Conservation (phyloP, 345 rosid genomes). For the Eucalyptus decipiens region DNA sequence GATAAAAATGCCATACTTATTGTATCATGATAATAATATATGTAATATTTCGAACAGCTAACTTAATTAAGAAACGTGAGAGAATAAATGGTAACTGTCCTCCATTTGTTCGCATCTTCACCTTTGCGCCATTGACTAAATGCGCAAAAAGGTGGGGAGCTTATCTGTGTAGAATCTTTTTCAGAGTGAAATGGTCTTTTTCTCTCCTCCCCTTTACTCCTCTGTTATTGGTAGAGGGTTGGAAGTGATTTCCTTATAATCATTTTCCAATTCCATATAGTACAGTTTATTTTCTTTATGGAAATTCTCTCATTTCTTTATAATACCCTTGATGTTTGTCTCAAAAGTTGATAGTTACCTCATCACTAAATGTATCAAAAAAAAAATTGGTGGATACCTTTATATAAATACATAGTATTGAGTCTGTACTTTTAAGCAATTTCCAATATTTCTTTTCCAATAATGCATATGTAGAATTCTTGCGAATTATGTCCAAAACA, state of each 20-base stretch:
- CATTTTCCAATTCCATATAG: neutral
- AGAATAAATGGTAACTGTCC: neutral
- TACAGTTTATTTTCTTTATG: neutral
- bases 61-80: neutral
- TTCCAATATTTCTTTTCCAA: neutral
- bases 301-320: neutral
- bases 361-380: neutral
- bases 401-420: neutral
- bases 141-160: neutral
- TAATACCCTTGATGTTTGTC: neutral
- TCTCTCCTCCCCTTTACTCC: neutral
- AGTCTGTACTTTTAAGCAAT: neutral
- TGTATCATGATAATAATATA: neutral
- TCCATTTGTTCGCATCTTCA: neutral
- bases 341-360: neutral
- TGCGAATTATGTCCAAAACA: neutral
- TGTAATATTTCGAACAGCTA: neutral
- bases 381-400: neutral
- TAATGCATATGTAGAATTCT: neutral
- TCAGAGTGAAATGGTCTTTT: neutral
- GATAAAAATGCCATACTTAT: neutral
- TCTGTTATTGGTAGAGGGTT: neutral
- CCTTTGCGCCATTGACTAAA: neutral
- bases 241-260: neutral
- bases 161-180: neutral